These are phyloP conservation scores for Saccharomycopsis sp. DNA, from an alignment of 805 yeast species.

Conservation along the genomic window DNA sequence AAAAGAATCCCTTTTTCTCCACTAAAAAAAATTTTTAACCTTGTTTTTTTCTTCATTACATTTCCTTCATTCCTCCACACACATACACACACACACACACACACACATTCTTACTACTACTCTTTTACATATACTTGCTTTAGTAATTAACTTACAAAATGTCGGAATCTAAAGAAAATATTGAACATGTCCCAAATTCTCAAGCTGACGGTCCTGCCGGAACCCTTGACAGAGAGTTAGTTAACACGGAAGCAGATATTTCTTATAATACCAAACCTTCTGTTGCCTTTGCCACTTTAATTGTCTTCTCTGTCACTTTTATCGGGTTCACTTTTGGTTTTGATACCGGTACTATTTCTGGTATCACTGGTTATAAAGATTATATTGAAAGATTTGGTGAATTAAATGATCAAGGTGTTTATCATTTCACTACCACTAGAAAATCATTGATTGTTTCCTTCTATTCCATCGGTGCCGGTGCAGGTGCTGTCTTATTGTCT, in stretches of 20 bases:
- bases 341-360: slow-evolving; percentile 73
- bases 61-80: no score
- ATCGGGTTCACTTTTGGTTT: slow-evolving; percentile 74
- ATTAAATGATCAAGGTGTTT: slow-evolving; percentile 29
- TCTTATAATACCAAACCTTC: slow-evolving; percentile 3
- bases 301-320: slow-evolving; percentile 43
- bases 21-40: no score
- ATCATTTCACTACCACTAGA: slow-evolving; percentile 34
- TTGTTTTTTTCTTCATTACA: no score
- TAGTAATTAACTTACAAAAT: no score
- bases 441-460: slow-evolving; percentile 44
- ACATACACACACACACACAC: no score
- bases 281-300: slow-evolving; percentile 6
- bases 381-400: slow-evolving; percentile 45
- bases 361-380: slow-evolving; percentile 56
- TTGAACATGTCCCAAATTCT: no score
- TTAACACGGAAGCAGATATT: neutral
- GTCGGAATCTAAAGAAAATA: no score
- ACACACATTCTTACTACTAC: no score
- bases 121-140: no score
- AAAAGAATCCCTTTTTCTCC: no score
- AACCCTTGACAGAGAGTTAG: no score
- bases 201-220: no score
- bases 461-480: slow-evolving; percentile 62
- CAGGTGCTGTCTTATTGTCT: slow-evolving; percentile 56